These are phyloP conservation scores for Sistotremastrum suecicum DNA, from an alignment of 768 basidiomycete species.

Conservation along the genomic window DNA sequence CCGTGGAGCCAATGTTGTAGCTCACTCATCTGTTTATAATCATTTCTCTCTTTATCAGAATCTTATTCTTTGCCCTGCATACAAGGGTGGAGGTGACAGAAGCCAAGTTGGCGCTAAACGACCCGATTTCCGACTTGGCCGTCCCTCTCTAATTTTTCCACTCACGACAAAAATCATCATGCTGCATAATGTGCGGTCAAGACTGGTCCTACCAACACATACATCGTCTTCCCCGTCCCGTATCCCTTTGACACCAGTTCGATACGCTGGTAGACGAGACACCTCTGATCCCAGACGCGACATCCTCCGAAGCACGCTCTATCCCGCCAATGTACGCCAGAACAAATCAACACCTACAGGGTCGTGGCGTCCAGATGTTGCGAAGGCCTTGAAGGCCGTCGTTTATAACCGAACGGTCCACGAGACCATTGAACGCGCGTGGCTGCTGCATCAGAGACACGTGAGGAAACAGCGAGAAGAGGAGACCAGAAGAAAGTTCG, in stretches of 20 bases:
- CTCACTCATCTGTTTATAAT: too few species aligned
- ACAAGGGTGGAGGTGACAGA: too few species aligned
- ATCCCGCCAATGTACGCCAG: conserved; percentile 54
- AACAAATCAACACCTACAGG: conserved; percentile 65
- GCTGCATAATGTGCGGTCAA: too few species aligned
- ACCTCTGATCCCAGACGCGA: conserved; percentile 49
- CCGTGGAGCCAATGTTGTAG: too few species aligned
- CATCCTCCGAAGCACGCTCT: conserved; percentile 64
- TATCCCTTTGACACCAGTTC: conserved; percentile 21
- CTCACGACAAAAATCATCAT: too few species aligned
- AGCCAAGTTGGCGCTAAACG: too few species aligned
- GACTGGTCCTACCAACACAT: too few species aligned
- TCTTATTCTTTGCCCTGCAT: too few species aligned
- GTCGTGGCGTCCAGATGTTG: conserved; percentile 72
- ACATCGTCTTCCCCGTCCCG: conserved; percentile 13
- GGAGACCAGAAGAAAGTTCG: conserved; percentile 64
- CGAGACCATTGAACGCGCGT: conserved; percentile 85
- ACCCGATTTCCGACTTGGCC: too few species aligned
- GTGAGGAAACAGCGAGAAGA: conserved; percentile 52
- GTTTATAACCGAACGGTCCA: conserved; percentile 84
- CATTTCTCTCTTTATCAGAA: too few species aligned
- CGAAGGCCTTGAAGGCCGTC: conserved; percentile 61
- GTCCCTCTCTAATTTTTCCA: too few species aligned
- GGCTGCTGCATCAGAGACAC: conserved; percentile 69
- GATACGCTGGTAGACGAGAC: conserved; percentile 26